Evolutionary conservation across 257 asterid genomes (phyloP).

Genomic region (Coffea eugenioides): DNA sequence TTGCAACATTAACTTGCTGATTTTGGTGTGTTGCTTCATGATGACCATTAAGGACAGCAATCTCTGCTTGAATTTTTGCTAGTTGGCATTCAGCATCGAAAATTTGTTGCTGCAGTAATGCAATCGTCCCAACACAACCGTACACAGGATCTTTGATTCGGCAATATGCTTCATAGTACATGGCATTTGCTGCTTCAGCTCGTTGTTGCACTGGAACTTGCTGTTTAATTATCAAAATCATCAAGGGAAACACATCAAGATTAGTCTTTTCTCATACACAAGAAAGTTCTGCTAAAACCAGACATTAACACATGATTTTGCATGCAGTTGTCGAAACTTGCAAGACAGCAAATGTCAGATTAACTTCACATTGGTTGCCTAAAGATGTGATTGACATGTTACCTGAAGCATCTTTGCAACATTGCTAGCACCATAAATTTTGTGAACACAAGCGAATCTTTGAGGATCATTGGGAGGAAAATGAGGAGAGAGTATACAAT

Average conservation of each 20-base stretch:
- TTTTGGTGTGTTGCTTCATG: not conserved
- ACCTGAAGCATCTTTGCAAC: conserved; percentile 50
- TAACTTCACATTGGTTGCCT: no score
- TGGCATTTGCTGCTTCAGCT: conserved; percentile 47
- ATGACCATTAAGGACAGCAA: conserved; percentile 15
- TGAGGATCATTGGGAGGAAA: conserved; percentile 64
- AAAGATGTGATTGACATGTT: no score
- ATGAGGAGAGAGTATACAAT: not conserved
- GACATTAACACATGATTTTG: not conserved
- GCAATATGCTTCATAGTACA: conserved; percentile 61
- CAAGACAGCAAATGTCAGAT: no score
- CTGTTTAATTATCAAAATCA: conserved; percentile 19
- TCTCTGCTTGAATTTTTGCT: conserved; percentile 47
- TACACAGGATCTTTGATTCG: conserved; percentile 55
- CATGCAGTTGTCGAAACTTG: conserved; percentile 17
- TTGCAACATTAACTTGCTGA: not conserved
- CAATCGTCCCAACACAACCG: conserved; percentile 57
- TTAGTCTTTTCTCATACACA: not conserved
- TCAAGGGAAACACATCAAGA: not conserved
- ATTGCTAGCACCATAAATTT: conserved; percentile 71
- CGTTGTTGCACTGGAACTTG: conserved; percentile 49
- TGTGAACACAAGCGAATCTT: conserved; percentile 58
- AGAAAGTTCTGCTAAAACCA: no score
- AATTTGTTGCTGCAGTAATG: conserved; percentile 44
- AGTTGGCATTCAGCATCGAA: conserved; percentile 38